A percentile compares a stretch with the other conserved stretches of the same genome.
These are phyloP conservation scores for Entomophthora muscae DNA, from an alignment of 371 early-diverging fungal genomes.

Conservation along the genomic window DNA sequence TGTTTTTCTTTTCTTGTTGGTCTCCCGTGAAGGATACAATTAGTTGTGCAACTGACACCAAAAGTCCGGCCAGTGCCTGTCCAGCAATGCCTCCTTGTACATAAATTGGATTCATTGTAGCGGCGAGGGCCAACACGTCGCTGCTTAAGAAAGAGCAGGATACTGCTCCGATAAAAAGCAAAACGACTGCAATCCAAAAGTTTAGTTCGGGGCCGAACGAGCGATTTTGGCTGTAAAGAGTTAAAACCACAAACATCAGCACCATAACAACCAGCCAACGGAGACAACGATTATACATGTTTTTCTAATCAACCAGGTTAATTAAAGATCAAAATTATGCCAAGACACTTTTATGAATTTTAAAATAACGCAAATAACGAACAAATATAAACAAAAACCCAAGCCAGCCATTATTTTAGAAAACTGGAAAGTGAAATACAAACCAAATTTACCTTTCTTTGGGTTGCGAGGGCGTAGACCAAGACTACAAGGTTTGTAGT, in stretches of 20 bases:
- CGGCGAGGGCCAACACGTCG: conserved; percentile 4
- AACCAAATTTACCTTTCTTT: conserved; percentile 42
- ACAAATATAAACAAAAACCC: no score
- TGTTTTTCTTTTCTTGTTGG: not conserved
- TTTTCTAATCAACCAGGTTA: not conserved
- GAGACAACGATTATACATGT: not conserved
- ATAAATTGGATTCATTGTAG: not conserved
- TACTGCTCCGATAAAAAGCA: not conserved
- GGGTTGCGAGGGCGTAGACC: conserved; percentile 32
- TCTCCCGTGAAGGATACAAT: not conserved
- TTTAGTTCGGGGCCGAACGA: not conserved
- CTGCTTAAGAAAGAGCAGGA: not conserved
- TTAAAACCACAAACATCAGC: not conserved
- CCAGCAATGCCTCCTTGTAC: conserved; percentile 3
- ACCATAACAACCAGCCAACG: not conserved
- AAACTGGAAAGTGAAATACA: no score
- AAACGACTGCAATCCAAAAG: not conserved
- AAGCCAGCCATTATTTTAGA: no score
- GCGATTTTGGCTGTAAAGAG: not conserved
- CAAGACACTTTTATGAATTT: no score
- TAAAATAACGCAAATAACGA: no score
- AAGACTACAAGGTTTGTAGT: conserved; percentile 34
- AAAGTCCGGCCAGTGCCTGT: conserved; percentile 3
- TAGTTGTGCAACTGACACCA: not conserved
- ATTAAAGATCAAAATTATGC: no score